Conservation (phyloP, 2,329 filamentous ascomycete species). For the Aureobasidium vineae region DNA sequence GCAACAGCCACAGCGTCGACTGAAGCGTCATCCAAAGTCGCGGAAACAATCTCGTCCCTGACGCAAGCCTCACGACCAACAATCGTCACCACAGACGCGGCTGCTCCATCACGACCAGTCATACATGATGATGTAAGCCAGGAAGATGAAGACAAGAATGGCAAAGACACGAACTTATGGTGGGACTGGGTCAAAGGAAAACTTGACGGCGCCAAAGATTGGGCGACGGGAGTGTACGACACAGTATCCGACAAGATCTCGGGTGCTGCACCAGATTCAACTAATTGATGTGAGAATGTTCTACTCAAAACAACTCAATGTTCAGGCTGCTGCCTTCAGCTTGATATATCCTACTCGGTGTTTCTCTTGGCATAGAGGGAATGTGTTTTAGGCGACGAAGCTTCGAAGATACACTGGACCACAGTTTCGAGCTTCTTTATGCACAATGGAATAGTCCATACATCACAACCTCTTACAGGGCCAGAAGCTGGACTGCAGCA, state of each 20-base stretch:
- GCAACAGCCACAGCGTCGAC: not conserved
- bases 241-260: conserved; percentile 23
- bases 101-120: conserved; percentile 14
- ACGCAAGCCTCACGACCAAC: conserved; percentile 14
- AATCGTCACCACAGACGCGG: not conserved
- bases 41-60: not conserved
- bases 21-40: not conserved
- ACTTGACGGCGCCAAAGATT: conserved; percentile 37
- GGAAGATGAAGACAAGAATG: conserved; percentile 30
- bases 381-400: not conserved
- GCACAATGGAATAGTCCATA: not conserved
- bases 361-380: not conserved
- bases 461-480: not conserved
- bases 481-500: not conserved
- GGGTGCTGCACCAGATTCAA: not conserved
- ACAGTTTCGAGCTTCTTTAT: not conserved
- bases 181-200: conserved; percentile 38
- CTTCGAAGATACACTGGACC: not conserved
- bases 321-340: not conserved
- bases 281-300: not conserved
- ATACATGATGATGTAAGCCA: conserved; percentile 26
- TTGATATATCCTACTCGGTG: not conserved
- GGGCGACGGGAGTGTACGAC: conserved; percentile 34
- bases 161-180: conserved; percentile 32
- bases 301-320: not conserved